phyloP scores from a whole-genome alignment of 345 rosid species.

The Melaleuca quinquenervia region DNA sequence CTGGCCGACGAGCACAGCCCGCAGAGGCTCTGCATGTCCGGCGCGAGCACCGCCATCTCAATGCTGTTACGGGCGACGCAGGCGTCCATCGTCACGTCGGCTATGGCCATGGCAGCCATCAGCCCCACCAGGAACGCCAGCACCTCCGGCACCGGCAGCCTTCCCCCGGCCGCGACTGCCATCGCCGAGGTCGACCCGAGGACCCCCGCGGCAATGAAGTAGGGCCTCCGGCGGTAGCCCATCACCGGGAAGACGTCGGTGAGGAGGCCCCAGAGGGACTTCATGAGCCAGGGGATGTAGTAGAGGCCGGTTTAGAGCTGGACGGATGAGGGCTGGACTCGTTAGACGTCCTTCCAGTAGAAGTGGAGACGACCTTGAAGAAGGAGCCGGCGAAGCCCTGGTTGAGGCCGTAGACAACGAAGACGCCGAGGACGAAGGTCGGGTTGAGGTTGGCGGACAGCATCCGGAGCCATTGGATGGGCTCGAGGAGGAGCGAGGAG shows the following conservation, averaged over 20 bases:
- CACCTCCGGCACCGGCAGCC: slow-evolving; percentile 39
- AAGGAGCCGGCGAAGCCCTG: slow-evolving; percentile 66
- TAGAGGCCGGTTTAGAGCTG: slow-evolving; percentile 66
- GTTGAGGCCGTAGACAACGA: slow-evolving; percentile 64
- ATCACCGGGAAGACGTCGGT: slow-evolving; percentile 63
- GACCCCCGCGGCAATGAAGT: slow-evolving; percentile 56
- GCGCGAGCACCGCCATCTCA: slow-evolving; percentile 38
- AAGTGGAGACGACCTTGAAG: slow-evolving; percentile 66
- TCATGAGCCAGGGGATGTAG: slow-evolving; percentile 74
- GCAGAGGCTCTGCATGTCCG: slow-evolving; percentile 83
- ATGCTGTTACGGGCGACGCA: slow-evolving; percentile 75
- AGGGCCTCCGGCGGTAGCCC: slow-evolving; percentile 67
- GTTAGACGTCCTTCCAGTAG: slow-evolving; percentile 81
- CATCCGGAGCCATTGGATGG: slow-evolving; percentile 67
- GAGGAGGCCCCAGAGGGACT: slow-evolving; percentile 72
- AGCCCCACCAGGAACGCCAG: slow-evolving; percentile 56
- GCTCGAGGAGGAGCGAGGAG: slow-evolving; percentile 34
- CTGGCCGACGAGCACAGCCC: slow-evolving; percentile 77
- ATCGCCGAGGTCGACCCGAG: slow-evolving; percentile 44
- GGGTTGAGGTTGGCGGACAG: slow-evolving; percentile 45
- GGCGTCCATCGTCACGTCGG: slow-evolving; percentile 84
- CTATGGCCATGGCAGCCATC: slow-evolving; percentile 60
- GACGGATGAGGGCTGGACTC: slow-evolving; percentile 60
- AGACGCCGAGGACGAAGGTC: slow-evolving; percentile 52
- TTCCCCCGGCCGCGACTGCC: slow-evolving; percentile 30